A percentile compares a stretch with the other conserved stretches of the same genome.
Evolutionary conservation across 495 filamentous ascomycete genomes (phyloP).

Genomic region (Pseudevernia furfuracea): DNA sequence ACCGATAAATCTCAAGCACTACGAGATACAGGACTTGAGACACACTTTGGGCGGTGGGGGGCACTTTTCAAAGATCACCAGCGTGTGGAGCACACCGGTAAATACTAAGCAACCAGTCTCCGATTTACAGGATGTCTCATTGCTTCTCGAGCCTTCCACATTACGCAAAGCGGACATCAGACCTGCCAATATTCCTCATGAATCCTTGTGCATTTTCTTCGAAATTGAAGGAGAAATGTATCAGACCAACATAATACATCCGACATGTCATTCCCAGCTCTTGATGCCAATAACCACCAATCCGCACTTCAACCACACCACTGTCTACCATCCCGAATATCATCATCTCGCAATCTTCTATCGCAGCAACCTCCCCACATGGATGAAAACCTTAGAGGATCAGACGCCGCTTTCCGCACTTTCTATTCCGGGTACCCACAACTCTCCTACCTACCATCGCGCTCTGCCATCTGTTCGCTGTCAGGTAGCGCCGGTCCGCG

Average conservation of each 20-base stretch:
- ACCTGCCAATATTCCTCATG: slow-evolving; percentile 40
- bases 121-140: slow-evolving; percentile 50
- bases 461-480: slow-evolving; percentile 91
- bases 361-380: slow-evolving; percentile 58
- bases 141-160: slow-evolving; percentile 52
- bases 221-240: slow-evolving; percentile 53
- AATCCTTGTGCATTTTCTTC: slow-evolving; percentile 56
- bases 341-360: slow-evolving; percentile 71
- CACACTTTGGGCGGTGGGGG: slow-evolving; percentile 20
- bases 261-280: slow-evolving; percentile 46
- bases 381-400: slow-evolving; percentile 72
- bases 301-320: slow-evolving; percentile 58
- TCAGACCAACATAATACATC: slow-evolving; percentile 53
- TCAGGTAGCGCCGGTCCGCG: slow-evolving; percentile 67
- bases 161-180: slow-evolving; percentile 49
- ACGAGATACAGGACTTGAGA: slow-evolving; percentile 43
- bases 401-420: slow-evolving; percentile 67
- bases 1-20: slow-evolving; percentile 66
- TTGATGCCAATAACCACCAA: slow-evolving; percentile 48
- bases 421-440: slow-evolving; percentile 93
- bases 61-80: slow-evolving; percentile 42
- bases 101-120: slow-evolving; percentile 33
- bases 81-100: slow-evolving; percentile 31
- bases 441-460: slow-evolving; percentile 72
- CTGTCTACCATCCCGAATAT: slow-evolving; percentile 57